Evolutionary conservation across 768 basidiomycete genomes (phyloP).

Genomic region (Pulveroboletus sp.): DNA sequence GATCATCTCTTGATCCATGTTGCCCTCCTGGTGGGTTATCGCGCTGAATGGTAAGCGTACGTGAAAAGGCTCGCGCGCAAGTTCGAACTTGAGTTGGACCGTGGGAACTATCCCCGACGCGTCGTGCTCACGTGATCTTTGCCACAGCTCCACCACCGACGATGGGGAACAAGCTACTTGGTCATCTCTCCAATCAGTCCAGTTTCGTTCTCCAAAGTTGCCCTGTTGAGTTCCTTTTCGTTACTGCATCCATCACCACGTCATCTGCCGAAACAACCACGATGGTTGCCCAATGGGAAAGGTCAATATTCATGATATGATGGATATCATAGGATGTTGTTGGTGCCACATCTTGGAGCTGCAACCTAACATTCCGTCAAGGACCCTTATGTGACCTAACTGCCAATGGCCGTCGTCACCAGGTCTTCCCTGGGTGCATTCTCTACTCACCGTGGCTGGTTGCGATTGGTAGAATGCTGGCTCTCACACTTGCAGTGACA

Average conservation of each 20-base stretch:
- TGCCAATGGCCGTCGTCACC: background rate
- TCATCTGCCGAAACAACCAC: background rate
- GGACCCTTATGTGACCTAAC: constrained; percentile 12
- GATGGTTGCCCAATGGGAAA: background rate
- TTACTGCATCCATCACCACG: background rate
- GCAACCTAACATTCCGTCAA: constrained; percentile 12
- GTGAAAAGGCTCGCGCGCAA: background rate
- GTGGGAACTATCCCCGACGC: constrained; percentile 27
- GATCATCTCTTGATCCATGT: constrained; percentile 22
- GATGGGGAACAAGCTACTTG: no score
- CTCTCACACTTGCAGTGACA: background rate
- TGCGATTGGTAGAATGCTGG: background rate
- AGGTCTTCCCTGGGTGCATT: background rate
- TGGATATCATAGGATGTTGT: background rate
- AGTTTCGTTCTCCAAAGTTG: background rate
- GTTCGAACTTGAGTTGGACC: constrained; percentile 7
- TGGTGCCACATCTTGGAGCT: constrained; percentile 2
- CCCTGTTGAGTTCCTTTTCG: background rate
- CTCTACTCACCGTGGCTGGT: background rate
- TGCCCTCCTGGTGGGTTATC: no score
- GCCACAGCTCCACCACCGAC: no score
- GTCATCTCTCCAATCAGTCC: background rate
- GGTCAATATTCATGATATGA: background rate
- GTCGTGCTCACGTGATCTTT: constrained; percentile 26
- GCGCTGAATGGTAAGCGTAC: background rate